These are phyloP conservation scores for Salix brachista DNA, from an alignment of 345 rosid genomes.

Conservation along the genomic window DNA sequence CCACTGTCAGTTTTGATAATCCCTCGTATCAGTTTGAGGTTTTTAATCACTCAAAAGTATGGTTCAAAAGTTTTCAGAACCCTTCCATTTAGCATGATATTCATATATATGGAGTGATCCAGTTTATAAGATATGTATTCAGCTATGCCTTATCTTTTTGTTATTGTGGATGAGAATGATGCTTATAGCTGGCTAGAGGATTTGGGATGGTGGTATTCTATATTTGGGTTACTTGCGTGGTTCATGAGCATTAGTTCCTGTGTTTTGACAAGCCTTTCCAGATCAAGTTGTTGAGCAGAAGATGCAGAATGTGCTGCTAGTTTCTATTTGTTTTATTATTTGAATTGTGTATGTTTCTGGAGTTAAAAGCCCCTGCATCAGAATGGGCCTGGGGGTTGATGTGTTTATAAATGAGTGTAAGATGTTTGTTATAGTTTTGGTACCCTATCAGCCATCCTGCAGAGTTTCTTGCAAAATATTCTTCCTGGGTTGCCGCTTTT, in stretches of 20 bases:
- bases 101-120: neutral
- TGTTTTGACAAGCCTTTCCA: slow-evolving; percentile 25
- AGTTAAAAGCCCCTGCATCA: slow-evolving; percentile 52
- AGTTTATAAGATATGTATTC: neutral
- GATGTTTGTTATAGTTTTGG: slow-evolving; percentile 51
- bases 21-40: neutral
- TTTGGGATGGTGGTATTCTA: slow-evolving; percentile 13
- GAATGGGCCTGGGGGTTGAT: slow-evolving; percentile 56
- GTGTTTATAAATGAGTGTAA: slow-evolving; percentile 51
- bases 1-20: neutral
- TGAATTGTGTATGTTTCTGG: slow-evolving; percentile 35
- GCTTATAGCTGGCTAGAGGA: slow-evolving; percentile 28
- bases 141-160: neutral
- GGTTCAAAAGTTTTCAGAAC: neutral
- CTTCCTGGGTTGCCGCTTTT: slow-evolving; percentile 53
- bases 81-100: neutral
- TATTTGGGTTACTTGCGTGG: slow-evolving; percentile 24
- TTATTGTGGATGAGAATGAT: slow-evolving; percentile 5
- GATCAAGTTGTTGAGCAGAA: slow-evolving; percentile 33
- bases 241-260: slow-evolving; percentile 33
- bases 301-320: slow-evolving; percentile 18
- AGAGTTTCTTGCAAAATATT: slow-evolving; percentile 65
- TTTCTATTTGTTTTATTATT: slow-evolving; percentile 31
- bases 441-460: slow-evolving; percentile 67
- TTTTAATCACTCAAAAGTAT: neutral